Evolutionary conservation across 2,329 filamentous ascomycete species (phyloP).

Genomic region (Metarhizium robertsii): DNA sequence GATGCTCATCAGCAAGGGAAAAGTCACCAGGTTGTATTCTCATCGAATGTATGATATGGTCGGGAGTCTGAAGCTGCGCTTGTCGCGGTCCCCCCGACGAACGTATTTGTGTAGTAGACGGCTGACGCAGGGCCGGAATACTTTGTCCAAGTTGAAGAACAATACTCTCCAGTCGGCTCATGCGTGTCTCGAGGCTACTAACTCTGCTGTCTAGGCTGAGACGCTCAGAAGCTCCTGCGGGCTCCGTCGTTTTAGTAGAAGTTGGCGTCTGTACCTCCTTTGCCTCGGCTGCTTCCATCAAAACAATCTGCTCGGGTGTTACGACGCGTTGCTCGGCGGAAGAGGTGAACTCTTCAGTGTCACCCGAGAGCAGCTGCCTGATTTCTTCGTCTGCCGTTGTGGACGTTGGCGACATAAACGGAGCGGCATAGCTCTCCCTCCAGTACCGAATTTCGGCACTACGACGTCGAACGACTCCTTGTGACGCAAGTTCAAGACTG

Average conservation of each 20-base stretch:
- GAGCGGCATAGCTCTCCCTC: constrained; percentile 49
- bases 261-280: not conserved
- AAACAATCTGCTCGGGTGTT: not conserved
- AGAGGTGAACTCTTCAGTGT: constrained; percentile 14
- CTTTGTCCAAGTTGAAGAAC: constrained; percentile 40
- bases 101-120: constrained; percentile 17
- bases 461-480: constrained; percentile 34
- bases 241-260: not conserved
- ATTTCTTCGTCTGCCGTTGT: constrained; percentile 30
- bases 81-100: constrained; percentile 7
- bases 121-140: constrained; percentile 27
- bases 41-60: not conserved
- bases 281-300: not conserved
- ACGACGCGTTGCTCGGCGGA: not conserved
- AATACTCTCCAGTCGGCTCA: constrained; percentile 43
- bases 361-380: constrained; percentile 19
- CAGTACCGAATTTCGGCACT: constrained; percentile 58
- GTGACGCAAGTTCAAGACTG: constrained; percentile 21
- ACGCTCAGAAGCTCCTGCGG: constrained; percentile 24
- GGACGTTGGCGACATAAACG: constrained; percentile 41
- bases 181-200: constrained; percentile 38
- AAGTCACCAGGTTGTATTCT: constrained; percentile 1
- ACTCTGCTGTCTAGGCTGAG: constrained; percentile 45
- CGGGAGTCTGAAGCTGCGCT: not conserved
- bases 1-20: not conserved